A percentile compares a stretch with the other conserved stretches of the same genome.
Evolutionary conservation across 208 protist genomes (phyloP).

Genomic region (Baffinella frigidus): DNA sequence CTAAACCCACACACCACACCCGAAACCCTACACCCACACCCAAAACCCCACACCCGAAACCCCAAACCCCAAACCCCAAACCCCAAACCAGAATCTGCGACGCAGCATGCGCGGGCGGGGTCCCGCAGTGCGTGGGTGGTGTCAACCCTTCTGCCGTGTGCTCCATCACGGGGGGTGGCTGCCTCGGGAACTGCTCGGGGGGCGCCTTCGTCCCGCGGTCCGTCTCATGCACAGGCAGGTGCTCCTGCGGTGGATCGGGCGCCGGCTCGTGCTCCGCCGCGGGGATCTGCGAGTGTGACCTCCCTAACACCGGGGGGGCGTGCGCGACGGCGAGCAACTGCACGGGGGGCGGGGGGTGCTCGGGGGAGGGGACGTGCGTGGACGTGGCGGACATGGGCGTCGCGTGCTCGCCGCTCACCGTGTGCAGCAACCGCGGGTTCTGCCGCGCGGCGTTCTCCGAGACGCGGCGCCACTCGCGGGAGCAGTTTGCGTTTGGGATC

Average conservation of each 20-base stretch:
- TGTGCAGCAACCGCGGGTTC: neutral
- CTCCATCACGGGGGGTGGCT: neutral
- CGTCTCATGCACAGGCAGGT: neutral
- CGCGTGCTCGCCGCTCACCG: neutral
- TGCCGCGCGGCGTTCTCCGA: neutral
- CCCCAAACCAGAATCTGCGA: neutral
- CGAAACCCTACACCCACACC: too few species aligned
- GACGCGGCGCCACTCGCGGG: neutral
- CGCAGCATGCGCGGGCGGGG: neutral
- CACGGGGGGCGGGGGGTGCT: neutral
- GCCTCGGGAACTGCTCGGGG: neutral
- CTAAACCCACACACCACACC: too few species aligned
- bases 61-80: too few species aligned
- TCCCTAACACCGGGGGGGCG: neutral
- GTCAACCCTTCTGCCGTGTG: neutral
- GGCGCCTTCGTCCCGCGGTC: neutral
- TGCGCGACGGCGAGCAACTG: neutral
- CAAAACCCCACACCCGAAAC: too few species aligned
- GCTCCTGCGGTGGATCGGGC: neutral
- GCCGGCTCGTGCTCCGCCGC: neutral
- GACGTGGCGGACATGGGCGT: neutral
- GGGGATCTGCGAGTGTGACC: neutral
- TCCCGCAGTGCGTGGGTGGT: neutral
- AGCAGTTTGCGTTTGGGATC: neutral
- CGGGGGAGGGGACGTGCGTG: neutral